Evolutionary conservation across 2,329 filamentous ascomycete species (phyloP), one percentile per base, ranked within the genome.

Genomic region (Hypoxylon sp.): DNA sequence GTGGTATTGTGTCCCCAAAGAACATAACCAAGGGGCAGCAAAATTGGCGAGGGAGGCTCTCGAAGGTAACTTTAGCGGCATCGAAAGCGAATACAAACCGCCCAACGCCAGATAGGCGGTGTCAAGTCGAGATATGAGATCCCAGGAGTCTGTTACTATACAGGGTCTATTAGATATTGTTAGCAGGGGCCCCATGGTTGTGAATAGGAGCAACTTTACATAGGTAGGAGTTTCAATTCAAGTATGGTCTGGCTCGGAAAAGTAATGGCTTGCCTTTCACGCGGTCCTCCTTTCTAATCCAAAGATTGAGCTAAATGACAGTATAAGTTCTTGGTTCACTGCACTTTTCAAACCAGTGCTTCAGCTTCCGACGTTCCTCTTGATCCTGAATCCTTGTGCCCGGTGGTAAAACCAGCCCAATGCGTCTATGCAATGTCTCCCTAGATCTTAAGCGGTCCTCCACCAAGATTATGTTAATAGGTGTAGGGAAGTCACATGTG

Each of bases 401-500:
- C 2, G 56, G 56, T 1, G 56, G 56, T 11, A 47, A 46, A 5
- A 17, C 56, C 11, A 60, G 14, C n/a, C 47, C 56, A 10, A 60
- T 13, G 11, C 56, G 47, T 29, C 35, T 44, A 33, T 52, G 31
- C 8, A 44, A 19, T 8, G 19, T 24, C 11, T 60, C 33, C 6
- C 10, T 47, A 29, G 24, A 17, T 8, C 6, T 35, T 11, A n/a
- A 26, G 3, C 3, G 39, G 2, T 44, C 17, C 17, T 46, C 35
- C 26, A 33, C 33, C 8, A 60, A 35, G 24, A 60, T 52, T 4
- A 60, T 42, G 13, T 31, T 44, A 4, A 60, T 42, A 13, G 56
- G 56, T 6, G 56, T 24, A 26, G 47, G 56, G 29, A 60, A 60
- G 10, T 60, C 33, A 24, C 35, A 52, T 5, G 56, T 44, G 22